phyloP scores from a whole-genome alignment of 148 eudicot species.

The Diospyros kaki region DNA sequence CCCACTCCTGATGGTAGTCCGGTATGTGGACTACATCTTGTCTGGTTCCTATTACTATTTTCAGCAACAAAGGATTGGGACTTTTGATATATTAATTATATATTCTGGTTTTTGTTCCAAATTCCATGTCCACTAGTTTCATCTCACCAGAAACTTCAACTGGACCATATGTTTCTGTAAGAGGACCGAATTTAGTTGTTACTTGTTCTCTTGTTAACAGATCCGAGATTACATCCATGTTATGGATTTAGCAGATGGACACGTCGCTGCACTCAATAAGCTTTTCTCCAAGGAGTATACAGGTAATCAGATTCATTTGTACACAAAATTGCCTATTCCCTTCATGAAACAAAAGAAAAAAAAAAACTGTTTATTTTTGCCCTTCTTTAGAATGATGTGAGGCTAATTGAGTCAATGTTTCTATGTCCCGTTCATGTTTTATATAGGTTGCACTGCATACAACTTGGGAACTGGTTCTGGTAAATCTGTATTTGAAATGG shows the following conservation, averaged over 20 bases:
- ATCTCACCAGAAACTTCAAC: no score
- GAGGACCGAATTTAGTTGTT: not conserved
- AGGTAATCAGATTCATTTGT: constrained; percentile 34
- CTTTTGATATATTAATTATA: not conserved
- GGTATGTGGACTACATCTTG: constrained; percentile 31
- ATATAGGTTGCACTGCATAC: constrained; percentile 64
- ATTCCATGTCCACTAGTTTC: not conserved
- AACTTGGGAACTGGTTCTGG: constrained; percentile 87
- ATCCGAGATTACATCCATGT: constrained; percentile 89
- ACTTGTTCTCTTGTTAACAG: constrained; percentile 27
- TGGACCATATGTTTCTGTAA: not conserved
- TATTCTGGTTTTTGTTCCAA: not conserved
- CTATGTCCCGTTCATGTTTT: not conserved
- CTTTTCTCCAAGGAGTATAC: constrained; percentile 37
- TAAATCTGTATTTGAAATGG: constrained; percentile 88
- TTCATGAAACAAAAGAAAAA: no score
- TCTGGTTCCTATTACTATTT: not conserved
- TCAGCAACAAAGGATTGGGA: not conserved
- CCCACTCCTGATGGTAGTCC: constrained; percentile 87
- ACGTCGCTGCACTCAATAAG: constrained; percentile 81
- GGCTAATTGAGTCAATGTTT: not conserved
- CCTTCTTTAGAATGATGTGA: not conserved
- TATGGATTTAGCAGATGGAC: constrained; percentile 95
- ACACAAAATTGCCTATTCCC: not conserved
- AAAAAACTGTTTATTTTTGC: not conserved